phyloP scores from a whole-genome alignment of 345 rosid species.

The Hibiscus tridactylites region DNA sequence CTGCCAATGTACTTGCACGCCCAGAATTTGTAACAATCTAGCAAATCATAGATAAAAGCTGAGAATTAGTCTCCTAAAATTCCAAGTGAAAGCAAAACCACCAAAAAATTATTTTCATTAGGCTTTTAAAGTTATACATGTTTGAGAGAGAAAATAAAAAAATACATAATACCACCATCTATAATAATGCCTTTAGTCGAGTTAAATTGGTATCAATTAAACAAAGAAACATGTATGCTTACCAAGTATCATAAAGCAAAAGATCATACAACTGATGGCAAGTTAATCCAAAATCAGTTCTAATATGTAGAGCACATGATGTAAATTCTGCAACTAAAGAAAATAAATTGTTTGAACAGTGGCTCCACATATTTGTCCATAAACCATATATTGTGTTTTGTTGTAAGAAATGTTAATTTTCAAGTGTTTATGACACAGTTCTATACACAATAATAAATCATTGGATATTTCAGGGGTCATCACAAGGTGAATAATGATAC shows the following conservation, averaged over 20 bases:
- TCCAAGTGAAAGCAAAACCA: not conserved
- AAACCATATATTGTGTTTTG: not conserved
- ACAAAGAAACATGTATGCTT: not conserved
- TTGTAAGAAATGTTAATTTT: not conserved
- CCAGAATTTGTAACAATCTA: slow-evolving; percentile 96
- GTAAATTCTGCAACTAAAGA: not conserved
- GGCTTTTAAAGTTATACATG: not conserved
- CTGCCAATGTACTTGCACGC: slow-evolving; percentile 83
- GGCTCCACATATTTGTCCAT: not conserved
- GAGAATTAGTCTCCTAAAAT: slow-evolving; percentile 4
- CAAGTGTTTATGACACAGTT: not conserved
- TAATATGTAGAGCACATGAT: not conserved
- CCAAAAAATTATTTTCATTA: not conserved
- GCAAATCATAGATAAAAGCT: slow-evolving; percentile 21
- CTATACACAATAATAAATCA: not conserved
- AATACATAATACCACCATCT: not conserved
- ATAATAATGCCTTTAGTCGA: not conserved
- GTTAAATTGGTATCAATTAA: not conserved
- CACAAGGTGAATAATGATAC: not conserved
- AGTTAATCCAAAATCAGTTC: not conserved
- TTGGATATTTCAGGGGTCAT: not conserved
- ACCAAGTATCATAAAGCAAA: not conserved
- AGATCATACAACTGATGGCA: not conserved
- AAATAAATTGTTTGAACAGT: not conserved
- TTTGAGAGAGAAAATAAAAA: not conserved